Conservation (phyloP, 2,329 filamentous ascomycete genomes). For the Escovopsis weberi region DNA sequence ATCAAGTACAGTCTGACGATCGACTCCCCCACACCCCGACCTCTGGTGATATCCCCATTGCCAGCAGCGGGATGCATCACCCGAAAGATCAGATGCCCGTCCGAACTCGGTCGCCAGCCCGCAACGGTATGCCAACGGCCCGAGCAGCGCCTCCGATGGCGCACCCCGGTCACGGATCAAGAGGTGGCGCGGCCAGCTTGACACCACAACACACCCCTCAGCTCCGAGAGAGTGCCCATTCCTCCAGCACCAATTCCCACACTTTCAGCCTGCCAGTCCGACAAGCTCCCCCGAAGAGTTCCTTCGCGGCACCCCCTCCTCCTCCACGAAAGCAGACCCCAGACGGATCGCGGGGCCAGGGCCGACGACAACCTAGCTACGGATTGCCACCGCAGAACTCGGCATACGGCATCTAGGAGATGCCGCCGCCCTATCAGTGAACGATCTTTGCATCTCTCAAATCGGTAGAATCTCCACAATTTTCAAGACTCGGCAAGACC, state of each 20-base stretch:
- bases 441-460: background rate
- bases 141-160: slow-evolving; percentile 22
- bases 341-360: slow-evolving; percentile 38
- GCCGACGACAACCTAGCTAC: slow-evolving; percentile 38
- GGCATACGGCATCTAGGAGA: slow-evolving; percentile 18
- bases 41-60: slow-evolving; percentile 58
- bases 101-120: slow-evolving; percentile 36
- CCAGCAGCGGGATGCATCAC: slow-evolving; percentile 38
- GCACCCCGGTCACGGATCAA: slow-evolving; percentile 39
- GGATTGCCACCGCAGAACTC: slow-evolving; percentile 29
- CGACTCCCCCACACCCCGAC: slow-evolving; percentile 45
- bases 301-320: slow-evolving; percentile 40
- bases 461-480: background rate
- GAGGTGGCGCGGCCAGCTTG: slow-evolving; percentile 37
- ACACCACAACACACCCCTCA: slow-evolving; percentile 30
- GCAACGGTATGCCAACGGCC: slow-evolving; percentile 31
- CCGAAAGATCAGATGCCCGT: slow-evolving; percentile 35
- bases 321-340: slow-evolving; percentile 41
- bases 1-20: slow-evolving; percentile 24
- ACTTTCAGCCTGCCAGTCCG: slow-evolving; percentile 52
- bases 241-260: slow-evolving; percentile 28
- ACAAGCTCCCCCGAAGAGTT: slow-evolving; percentile 42
- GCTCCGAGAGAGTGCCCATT: slow-evolving; percentile 23
- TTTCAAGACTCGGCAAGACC: slow-evolving; percentile 7
- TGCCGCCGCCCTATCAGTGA: slow-evolving; percentile 1